Base-by-base conservation (phyloP, 2,329 filamentous ascomycete species). In the Colletotrichum truncatum region DNA sequence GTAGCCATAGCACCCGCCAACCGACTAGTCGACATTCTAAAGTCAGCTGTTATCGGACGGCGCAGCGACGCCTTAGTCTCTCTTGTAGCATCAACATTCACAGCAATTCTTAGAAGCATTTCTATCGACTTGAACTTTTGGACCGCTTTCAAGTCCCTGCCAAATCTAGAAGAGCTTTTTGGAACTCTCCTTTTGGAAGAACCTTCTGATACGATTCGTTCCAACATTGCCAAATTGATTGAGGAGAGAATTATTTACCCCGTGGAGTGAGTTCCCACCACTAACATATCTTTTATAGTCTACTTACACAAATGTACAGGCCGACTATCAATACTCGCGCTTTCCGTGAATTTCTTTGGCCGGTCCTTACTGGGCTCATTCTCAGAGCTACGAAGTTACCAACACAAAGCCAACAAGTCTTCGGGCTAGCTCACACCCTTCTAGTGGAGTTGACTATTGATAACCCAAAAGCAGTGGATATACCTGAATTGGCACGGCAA, bases 291-390 rank as follows among this genome's bases (percentile, higher is more conserved):
- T 36, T 66, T 36, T 23, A 25, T 16, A 51, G 49, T 65, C 30
- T 63, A 30, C 34, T 16, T 1, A 26, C 25, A 26, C 23, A 70
- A 55, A 52, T 45, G 66, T 64, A 73, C 62, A 67, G 70, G 65
- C 67, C 70, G 5, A 67, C 69, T 12, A 73, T 79, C 11, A 71
- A 72, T 9, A 71, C 78, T 3, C 66, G 74, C 3, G 77, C 79
- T 11, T 81, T 85, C 57, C 77, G 79, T 12, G 73, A 77, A 14
- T 77, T 82, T 32, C 82, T 87, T 64, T 86, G 84, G 84, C 80
- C 83, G 2, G 67, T 81, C 8, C 68, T 82, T 9, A 74, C 75
- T 7, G 71, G 71, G 11, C 72, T 83, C 26, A 70, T 84, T 6
- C 75, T 74, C 14, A 71, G 73, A 51, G 80, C 80, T 21, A 72